Conservation (phyloP, 495 filamentous ascomycete genomes). For the Aspergillus leporis region DNA sequence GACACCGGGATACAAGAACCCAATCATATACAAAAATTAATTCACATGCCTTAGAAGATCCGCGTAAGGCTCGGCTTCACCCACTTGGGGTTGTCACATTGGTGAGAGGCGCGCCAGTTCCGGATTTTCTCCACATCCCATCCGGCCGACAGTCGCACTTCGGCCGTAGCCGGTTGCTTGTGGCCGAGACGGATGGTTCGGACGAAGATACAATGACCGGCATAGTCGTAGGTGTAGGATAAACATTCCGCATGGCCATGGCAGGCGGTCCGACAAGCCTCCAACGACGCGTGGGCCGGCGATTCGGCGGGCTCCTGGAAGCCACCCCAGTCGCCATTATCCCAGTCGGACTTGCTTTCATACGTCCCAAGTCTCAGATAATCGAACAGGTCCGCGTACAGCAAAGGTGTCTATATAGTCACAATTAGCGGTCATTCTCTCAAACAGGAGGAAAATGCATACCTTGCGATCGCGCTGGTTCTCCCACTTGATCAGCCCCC, state of each 20-base stretch:
- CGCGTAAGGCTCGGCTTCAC: constrained; percentile 33
- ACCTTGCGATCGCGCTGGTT: constrained; percentile 25
- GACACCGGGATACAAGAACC: not conserved
- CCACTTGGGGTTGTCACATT: constrained; percentile 27
- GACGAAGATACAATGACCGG: constrained; percentile 28
- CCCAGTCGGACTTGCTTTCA: constrained; percentile 30
- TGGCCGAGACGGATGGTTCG: constrained; percentile 29
- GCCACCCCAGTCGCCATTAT: constrained; percentile 36
- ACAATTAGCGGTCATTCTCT: not conserved
- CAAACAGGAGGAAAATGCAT: constrained; percentile 7
- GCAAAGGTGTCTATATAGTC: constrained; percentile 19
- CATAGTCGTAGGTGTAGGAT: constrained; percentile 29
- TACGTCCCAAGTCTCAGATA: constrained; percentile 23
- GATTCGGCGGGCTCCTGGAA: constrained; percentile 26
- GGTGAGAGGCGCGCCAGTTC: constrained; percentile 20
- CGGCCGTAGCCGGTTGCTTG: constrained; percentile 6
- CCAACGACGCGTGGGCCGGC: constrained; percentile 25
- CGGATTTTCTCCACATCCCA: constrained; percentile 36
- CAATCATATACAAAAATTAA: constrained; percentile 8
- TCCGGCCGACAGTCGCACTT: constrained; percentile 26
- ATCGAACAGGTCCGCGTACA: constrained; percentile 35
- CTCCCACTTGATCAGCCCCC: constrained; percentile 27
- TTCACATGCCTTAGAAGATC: constrained; percentile 24
- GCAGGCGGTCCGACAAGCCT: constrained; percentile 28
- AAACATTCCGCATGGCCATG: constrained; percentile 29